These are phyloP conservation scores for Apiospora phragmitis DNA, from an alignment of 2,329 filamentous ascomycete species.

Conservation along the genomic window DNA sequence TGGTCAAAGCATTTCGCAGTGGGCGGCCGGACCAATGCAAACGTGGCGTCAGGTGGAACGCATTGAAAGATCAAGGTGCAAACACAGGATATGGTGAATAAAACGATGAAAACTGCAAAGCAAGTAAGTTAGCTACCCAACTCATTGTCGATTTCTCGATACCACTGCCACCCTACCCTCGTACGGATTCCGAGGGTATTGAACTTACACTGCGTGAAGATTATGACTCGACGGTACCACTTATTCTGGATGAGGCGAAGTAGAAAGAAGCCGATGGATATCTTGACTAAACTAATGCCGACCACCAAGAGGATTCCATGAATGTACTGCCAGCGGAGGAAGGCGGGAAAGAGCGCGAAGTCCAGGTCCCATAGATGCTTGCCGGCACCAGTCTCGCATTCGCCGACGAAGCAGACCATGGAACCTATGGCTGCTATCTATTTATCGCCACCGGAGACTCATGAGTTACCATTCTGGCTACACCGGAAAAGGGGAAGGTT, in stretches of 20 bases:
- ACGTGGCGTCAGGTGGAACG: constrained; percentile 2
- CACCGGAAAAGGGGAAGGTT: accelerated
- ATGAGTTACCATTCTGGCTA: not conserved
- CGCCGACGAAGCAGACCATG: constrained; percentile 15
- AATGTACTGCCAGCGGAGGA: constrained; percentile 15
- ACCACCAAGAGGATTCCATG: constrained; percentile 14
- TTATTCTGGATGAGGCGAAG: constrained; percentile 13
- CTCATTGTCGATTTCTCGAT: not conserved
- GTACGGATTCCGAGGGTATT: no score
- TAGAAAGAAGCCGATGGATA: constrained; percentile 15
- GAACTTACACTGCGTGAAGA: constrained; percentile 13
- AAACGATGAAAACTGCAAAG: constrained; percentile 9
- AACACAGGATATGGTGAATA: constrained; percentile 15
- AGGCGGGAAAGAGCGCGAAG: not conserved
- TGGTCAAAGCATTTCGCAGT: constrained; percentile 11
- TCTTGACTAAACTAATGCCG: constrained; percentile 16
- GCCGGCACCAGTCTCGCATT: constrained; percentile 13
- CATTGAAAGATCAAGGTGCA: constrained; percentile 14
- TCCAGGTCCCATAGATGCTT: constrained; percentile 12
- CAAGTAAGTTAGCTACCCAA: not conserved
- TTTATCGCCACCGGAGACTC: not conserved
- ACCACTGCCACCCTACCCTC: not conserved
- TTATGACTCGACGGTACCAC: constrained; percentile 15
- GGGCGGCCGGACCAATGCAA: constrained; percentile 1
- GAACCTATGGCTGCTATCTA: constrained; percentile 15